Conservation (phyloP, 768 basidiomycete genomes). For the Russula earlei region DNA sequence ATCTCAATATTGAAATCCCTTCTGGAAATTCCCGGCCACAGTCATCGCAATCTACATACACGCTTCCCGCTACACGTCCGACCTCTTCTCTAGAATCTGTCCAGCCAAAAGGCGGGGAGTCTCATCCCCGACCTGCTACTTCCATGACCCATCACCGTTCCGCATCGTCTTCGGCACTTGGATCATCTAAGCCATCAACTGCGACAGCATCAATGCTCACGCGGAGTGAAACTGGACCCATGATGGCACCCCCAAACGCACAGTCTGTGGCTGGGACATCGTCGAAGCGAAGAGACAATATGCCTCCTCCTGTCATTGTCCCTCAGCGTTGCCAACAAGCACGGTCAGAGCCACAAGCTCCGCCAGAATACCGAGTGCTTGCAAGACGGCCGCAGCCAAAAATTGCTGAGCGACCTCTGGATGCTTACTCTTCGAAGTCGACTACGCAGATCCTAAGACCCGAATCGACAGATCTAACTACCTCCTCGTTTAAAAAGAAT, state of each 20-base stretch:
- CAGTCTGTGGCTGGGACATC: neutral
- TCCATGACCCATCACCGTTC: constrained; percentile 9
- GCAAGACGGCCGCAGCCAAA: neutral
- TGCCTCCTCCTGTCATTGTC: constrained; percentile 12
- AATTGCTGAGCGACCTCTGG: neutral
- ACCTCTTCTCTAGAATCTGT: constrained; percentile 9
- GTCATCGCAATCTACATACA: constrained; percentile 12
- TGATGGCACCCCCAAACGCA: neutral
- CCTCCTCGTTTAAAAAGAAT: neutral
- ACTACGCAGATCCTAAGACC: constrained; percentile 11
- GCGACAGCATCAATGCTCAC: neutral
- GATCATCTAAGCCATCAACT: neutral
- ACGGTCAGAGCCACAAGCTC: neutral
- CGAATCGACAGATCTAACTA: neutral
- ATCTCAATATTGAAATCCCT: constrained; percentile 15
- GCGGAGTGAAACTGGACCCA: constrained; percentile 6
- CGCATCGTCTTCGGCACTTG: constrained; percentile 7
- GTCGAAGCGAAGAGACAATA: constrained; percentile 4
- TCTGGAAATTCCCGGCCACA: constrained; percentile 12
- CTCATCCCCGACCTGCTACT: constrained; percentile 14
- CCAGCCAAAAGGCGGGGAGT: constrained; percentile 1
- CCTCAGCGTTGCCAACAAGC: constrained; percentile 4
- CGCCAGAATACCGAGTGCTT: neutral
- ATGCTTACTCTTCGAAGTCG: neutral
- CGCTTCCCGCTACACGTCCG: constrained; percentile 7